Evolutionary conservation across 139 green algal genomes (phyloP), one percentile per base, ranked within the genome.

Genomic region (Asterochloris erici): DNA sequence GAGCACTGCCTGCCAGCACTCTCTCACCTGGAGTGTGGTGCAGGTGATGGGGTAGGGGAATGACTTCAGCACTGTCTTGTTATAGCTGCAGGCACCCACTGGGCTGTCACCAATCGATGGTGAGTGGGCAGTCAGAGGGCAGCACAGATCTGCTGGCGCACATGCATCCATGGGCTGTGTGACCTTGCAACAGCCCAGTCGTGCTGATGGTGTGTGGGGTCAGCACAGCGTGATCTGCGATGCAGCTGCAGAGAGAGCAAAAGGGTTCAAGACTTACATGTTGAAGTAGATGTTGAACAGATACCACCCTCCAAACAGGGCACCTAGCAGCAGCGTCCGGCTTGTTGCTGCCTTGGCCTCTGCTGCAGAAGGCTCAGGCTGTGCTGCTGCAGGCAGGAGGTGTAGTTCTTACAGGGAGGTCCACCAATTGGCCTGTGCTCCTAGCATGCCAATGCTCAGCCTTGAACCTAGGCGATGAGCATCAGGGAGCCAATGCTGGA

Each of bases 281-380:
- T 99, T 99, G 93, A 99, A 99, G 85, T 93, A 94, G 83, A 99
- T 98, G 90, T 99, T 99, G 80, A 95, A 94, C 0, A 89, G 64
- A 85, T 99, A 99, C 97, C 97, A 99, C 13, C 89, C 81, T 12
- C 81, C 95, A 85, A 99, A 99, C 26, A 99, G 85, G 0, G 66
- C 26, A 10, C 92, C 94, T 14, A 99, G 89, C 28, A 91, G 63
- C 19, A 92, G 38, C 27, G 90, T 79, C 74, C 74, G 62, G 74
- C 66, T 71, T 71, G 66, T 26, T 23, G 66, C 17, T 23, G 17
- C 66, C 66, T 71, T 71, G 17, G 66, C 38, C 2, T 54, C 38
- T 54, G 38, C 38, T 54, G 38, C 38, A 54, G 38, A 54, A 54
- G 38, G 38, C 38, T 54, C 38, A 54, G 38, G 38, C 38, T 54